phyloP scores from a whole-genome alignment of 164 flowering plant genomes.

The Vitis rotundifolia region DNA sequence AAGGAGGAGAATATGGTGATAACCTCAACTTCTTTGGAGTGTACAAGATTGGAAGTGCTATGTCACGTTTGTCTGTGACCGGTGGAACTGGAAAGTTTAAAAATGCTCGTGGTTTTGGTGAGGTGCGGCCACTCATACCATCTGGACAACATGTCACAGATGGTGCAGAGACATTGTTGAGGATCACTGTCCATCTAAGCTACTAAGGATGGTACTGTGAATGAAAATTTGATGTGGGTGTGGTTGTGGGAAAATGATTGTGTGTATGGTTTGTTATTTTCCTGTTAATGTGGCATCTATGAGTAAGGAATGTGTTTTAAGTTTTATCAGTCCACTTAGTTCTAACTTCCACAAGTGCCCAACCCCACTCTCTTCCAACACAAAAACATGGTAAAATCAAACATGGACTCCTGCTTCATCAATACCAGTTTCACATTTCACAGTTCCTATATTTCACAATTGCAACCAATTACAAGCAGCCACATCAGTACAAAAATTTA shows the following conservation, averaged over 20 bases:
- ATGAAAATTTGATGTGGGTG: background rate
- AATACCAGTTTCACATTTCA: too few relatives aligned
- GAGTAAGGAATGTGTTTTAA: too few relatives aligned
- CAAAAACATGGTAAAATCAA: too few relatives aligned
- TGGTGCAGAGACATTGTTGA: conserved; percentile 71
- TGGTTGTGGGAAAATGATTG: background rate
- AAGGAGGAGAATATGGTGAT: conserved; percentile 67
- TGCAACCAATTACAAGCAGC: too few relatives aligned
- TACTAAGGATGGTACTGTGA: conserved; percentile 26
- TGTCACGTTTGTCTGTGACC: conserved; percentile 67
- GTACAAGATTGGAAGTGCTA: conserved; percentile 57
- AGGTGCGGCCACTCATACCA: conserved; percentile 63
- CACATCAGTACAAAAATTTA: too few relatives aligned
- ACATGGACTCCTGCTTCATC: too few relatives aligned
- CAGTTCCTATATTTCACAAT: too few relatives aligned
- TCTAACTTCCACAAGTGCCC: too few relatives aligned
- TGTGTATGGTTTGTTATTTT: conserved; percentile 1
- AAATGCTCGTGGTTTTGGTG: conserved; percentile 73
- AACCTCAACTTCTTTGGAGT: conserved; percentile 78
- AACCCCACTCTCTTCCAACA: too few relatives aligned
- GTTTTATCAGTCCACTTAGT: too few relatives aligned
- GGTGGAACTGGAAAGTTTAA: conserved; percentile 86
- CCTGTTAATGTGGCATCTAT: background rate
- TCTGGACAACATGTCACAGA: conserved; percentile 60
- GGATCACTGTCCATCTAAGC: conserved; percentile 66